Percentiles rank a stretch among this genome's conserved stretches.
phyloP scores from a whole-genome alignment of 495 filamentous ascomycete species.

The Cenococcum geophilum region DNA sequence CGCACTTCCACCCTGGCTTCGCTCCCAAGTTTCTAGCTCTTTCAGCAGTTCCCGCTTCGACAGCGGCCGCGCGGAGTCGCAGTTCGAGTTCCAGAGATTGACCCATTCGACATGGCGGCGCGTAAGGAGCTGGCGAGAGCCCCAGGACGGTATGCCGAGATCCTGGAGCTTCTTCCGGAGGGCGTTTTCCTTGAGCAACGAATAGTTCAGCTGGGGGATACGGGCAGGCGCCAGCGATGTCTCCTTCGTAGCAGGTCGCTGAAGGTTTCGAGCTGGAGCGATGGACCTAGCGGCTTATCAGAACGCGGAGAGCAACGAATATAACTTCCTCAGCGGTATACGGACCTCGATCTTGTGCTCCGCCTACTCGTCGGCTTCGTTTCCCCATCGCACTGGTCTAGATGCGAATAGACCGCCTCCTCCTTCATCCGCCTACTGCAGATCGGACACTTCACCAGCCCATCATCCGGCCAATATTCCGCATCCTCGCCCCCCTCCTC shows the following conservation, averaged over 20 bases:
- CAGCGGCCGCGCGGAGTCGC: slow-evolving; percentile 64
- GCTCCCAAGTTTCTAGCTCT: slow-evolving; percentile 81
- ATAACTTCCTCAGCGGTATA: background rate
- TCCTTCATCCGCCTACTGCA: slow-evolving; percentile 73
- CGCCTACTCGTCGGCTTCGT: slow-evolving; percentile 5
- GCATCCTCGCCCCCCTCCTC: slow-evolving; percentile 28
- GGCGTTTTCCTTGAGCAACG: slow-evolving; percentile 65
- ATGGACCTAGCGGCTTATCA: background rate
- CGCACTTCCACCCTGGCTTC: slow-evolving; percentile 55
- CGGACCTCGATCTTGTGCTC: slow-evolving; percentile 32
- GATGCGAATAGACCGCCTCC: slow-evolving; percentile 63
- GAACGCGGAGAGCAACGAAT: background rate
- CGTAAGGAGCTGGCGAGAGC: slow-evolving; percentile 60
- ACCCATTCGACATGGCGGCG: slow-evolving; percentile 87
- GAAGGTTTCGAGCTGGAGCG: background rate
- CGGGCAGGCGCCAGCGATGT: slow-evolving; percentile 35
- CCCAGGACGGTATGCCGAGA: slow-evolving; percentile 69
- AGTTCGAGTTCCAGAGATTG: slow-evolving; percentile 94
- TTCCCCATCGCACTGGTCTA: slow-evolving; percentile 55
- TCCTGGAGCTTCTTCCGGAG: slow-evolving; percentile 76
- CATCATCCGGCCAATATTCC: slow-evolving; percentile 52
- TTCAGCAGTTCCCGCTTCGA: slow-evolving; percentile 62
- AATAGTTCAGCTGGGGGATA: slow-evolving; percentile 73
- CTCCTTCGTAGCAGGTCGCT: background rate
- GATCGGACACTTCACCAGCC: slow-evolving; percentile 74